A percentile compares a stretch with the other conserved stretches of the same genome.
Conservation (phyloP, 495 filamentous ascomycete species). For the Glarea lozoyensis region DNA sequence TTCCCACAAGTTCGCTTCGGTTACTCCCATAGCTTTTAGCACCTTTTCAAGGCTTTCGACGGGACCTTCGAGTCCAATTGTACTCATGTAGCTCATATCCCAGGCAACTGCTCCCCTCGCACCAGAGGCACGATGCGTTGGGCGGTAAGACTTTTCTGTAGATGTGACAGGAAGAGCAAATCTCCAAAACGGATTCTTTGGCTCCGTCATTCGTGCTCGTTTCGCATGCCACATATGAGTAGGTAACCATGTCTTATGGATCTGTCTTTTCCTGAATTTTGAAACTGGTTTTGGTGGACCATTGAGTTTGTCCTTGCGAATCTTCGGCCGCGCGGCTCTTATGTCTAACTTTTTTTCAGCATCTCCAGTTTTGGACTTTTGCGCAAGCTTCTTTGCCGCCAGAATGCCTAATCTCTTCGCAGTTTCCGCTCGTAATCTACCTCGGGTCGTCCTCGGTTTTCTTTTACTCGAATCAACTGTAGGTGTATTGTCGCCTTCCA, state of each 20-base stretch:
- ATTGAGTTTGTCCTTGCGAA: slow-evolving; percentile 61
- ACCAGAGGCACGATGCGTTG: slow-evolving; percentile 71
- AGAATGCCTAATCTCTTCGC: slow-evolving; percentile 63
- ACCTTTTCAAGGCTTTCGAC: slow-evolving; percentile 53
- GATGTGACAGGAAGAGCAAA: slow-evolving; percentile 79
- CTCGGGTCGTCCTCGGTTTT: slow-evolving; percentile 55
- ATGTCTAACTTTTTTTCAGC: slow-evolving; percentile 7
- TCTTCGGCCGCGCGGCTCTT: slow-evolving; percentile 42
- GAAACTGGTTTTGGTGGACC: slow-evolving; percentile 53
- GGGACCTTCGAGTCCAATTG: slow-evolving; percentile 66
- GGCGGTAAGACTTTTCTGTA: slow-evolving; percentile 80
- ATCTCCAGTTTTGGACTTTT: slow-evolving; percentile 36
- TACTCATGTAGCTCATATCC: slow-evolving; percentile 95
- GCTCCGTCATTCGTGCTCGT: slow-evolving; percentile 74
- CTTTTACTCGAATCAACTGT: slow-evolving; percentile 63
- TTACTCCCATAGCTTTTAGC: slow-evolving; percentile 53
- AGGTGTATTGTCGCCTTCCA: slow-evolving; percentile 87
- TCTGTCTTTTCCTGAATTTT: slow-evolving; percentile 78
- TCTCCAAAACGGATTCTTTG: slow-evolving; percentile 74
- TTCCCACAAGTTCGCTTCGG: slow-evolving; percentile 48
- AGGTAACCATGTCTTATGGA: slow-evolving; percentile 87
- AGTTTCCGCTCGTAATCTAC: slow-evolving; percentile 74
- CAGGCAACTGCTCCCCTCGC: slow-evolving; percentile 61
- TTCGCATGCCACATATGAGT: slow-evolving; percentile 94
- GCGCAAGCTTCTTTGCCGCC: slow-evolving; percentile 44